phyloP scores from a whole-genome alignment of 2,329 filamentous ascomycete species.

The Xylaria sp. region DNA sequence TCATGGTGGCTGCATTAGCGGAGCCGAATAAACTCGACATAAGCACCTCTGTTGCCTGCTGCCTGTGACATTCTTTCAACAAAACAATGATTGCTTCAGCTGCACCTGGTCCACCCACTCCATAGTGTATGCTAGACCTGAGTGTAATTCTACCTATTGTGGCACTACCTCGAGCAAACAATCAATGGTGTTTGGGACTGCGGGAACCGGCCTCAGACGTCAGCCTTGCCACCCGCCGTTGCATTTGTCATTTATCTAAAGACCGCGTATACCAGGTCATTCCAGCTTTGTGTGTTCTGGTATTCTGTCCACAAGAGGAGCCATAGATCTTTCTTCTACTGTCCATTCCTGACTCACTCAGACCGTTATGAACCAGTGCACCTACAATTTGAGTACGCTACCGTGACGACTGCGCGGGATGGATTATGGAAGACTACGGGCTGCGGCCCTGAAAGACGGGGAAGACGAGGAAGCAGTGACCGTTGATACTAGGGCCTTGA shows the following conservation, averaged over 20 bases:
- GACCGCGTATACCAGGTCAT: not conserved
- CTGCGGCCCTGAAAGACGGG: constrained; percentile 85
- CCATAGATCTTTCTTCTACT: constrained; percentile 7
- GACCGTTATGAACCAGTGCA: constrained; percentile 33
- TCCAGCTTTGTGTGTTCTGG: not conserved
- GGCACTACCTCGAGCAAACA: too few relatives aligned
- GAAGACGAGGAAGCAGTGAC: constrained; percentile 97
- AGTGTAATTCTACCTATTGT: too few relatives aligned
- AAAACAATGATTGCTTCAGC: too few relatives aligned
- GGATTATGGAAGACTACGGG: constrained; percentile 82
- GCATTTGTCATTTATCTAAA: constrained; percentile 5
- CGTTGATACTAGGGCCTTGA: constrained; percentile 94
- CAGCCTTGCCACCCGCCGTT: too few relatives aligned
- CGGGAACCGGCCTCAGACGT: too few relatives aligned
- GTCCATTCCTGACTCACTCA: constrained; percentile 1
- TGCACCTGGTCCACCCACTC: too few relatives aligned
- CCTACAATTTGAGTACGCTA: constrained; percentile 6
- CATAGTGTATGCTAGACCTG: too few relatives aligned
- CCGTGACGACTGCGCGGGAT: constrained; percentile 55
- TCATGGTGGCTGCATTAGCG: constrained; percentile 5
- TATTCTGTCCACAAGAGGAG: constrained; percentile 4
- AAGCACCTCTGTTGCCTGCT: not conserved
- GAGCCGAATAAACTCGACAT: not conserved
- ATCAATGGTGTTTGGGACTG: too few relatives aligned
- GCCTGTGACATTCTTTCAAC: constrained; percentile 23